phyloP scores from a whole-genome alignment of 352 stramenopile genomes.

The Phytophthora macrochlamydospora region DNA sequence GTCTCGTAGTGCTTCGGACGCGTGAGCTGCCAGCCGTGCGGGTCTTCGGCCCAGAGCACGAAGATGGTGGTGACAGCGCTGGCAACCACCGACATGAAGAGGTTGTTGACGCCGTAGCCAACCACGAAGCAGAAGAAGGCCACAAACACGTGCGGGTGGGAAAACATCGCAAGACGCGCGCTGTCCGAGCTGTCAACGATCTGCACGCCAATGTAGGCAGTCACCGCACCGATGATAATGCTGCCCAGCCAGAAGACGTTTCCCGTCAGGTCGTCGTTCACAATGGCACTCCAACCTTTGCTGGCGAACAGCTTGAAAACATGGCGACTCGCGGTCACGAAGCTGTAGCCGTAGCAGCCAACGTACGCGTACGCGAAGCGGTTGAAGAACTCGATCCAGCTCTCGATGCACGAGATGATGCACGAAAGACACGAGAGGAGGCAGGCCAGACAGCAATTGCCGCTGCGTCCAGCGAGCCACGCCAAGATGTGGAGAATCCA shows the following conservation, averaged over 20 bases:
- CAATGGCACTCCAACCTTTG: constrained; percentile 88
- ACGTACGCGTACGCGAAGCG: constrained; percentile 90
- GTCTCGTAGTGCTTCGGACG: constrained; percentile 71
- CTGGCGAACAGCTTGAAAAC: constrained; percentile 82
- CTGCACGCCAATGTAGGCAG: constrained; percentile 66
- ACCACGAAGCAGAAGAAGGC: constrained; percentile 76
- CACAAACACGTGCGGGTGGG: constrained; percentile 68
- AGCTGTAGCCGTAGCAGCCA: constrained; percentile 87
- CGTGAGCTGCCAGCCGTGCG: constrained; percentile 73
- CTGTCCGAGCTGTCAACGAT: constrained; percentile 61
- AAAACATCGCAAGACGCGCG: constrained; percentile 58
- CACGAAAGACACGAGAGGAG: constrained; percentile 72
- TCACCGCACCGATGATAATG: constrained; percentile 71
- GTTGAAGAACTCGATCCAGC: constrained; percentile 91
- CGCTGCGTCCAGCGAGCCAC: constrained; percentile 58
- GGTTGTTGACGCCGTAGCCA: constrained; percentile 73
- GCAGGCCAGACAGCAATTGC: constrained; percentile 79
- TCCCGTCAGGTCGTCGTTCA: constrained; percentile 89
- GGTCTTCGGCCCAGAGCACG: constrained; percentile 85
- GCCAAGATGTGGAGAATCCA: constrained; percentile 72
- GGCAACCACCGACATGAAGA: constrained; percentile 75
- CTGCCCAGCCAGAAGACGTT: constrained; percentile 88
- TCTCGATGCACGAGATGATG: constrained; percentile 83
- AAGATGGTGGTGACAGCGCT: constrained; percentile 85
- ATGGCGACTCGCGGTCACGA: constrained; percentile 73